Percentiles rank a stretch among this genome's conserved stretches.
phyloP scores from a whole-genome alignment of 371 early-diverging fungal genomes.

The Batkoa obscura region DNA sequence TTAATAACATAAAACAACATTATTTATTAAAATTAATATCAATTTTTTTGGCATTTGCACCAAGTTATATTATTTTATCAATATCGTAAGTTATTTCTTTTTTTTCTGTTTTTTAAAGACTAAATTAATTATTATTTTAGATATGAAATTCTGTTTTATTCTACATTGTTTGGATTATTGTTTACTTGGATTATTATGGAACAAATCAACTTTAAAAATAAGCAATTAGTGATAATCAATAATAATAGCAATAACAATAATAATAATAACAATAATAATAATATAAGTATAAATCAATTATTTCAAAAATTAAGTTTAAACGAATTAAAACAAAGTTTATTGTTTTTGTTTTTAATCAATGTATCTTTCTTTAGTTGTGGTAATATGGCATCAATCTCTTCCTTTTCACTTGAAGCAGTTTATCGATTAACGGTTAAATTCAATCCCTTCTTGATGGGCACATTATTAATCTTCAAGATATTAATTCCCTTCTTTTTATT shows the following conservation, averaged over 20 bases:
- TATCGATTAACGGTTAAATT: constrained; percentile 80
- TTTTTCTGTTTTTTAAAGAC: not conserved
- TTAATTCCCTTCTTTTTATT: constrained; percentile 82
- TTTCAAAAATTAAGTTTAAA: not conserved
- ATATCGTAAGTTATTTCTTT: constrained; percentile 30
- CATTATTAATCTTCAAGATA: constrained; percentile 66
- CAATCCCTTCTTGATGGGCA: constrained; percentile 77
- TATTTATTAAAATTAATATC: constrained; percentile 52
- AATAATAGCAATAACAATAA: no score
- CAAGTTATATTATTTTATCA: constrained; percentile 68
- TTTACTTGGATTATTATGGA: constrained; percentile 71
- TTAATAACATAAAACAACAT: constrained; percentile 28
- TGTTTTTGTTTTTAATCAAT: constrained; percentile 75
- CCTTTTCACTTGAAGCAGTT: constrained; percentile 76
- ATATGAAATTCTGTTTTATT: constrained; percentile 77
- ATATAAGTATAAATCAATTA: not conserved
- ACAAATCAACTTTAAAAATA: constrained; percentile 20
- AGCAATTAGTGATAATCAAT: not conserved
- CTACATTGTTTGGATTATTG: constrained; percentile 47
- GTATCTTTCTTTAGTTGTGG: constrained; percentile 93
- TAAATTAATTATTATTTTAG: constrained; percentile 8
- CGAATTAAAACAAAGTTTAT: not conserved
- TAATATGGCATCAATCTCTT: constrained; percentile 74
- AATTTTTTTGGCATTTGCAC: constrained; percentile 72
- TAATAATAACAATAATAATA: not conserved